Base-by-base conservation (phyloP, 106 monocot genomes). In the Dendrobium nobile region DNA sequence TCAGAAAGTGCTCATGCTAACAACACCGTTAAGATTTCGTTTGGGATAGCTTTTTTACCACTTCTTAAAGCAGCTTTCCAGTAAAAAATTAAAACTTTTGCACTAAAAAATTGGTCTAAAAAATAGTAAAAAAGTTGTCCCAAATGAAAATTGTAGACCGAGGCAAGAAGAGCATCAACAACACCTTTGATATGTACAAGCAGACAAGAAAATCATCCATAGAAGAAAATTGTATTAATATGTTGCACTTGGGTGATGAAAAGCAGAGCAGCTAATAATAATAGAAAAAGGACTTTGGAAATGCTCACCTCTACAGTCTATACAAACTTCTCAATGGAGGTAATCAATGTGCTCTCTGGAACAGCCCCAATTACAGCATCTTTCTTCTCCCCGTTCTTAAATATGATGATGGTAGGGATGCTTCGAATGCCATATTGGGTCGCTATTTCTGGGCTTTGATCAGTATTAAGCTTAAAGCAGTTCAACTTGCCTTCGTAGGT, bases 331-430 rank as follows among this genome's bases (percentile, higher is more conserved):
- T 86, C 86, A 9, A 91, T 80, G 48, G 20, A 79, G 27, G 79
- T 33, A 37, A 82, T 28, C 54, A 91, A 73, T 13, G 86, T 86
- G 70, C 26, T 74, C 65, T 86, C 82, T 13, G 86, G 91, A 10
- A 91, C 91, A 41, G 88, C 88, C 19, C 91, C 91, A 72, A 91
- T 84, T 7, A 88, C 65, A 0, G 82, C 47, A 41, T 91, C 91
- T 67, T 91, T 88, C 88, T 86, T 88, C 83, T 89, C 88, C n/a
- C 91, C 91, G 18, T 84, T 83, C 70, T 84, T 89, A 33, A 91
- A 91, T 13, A 91, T 79, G 67, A 91, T 83, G 75, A 89, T 77
- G 0, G 91, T 89, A 7, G 91, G 91, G 40, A 91, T 91, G 81
- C 91, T 91, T 26, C 88, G 80, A 41, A 91, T 85, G n/a, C 91